Evolutionary conservation across 2,329 filamentous ascomycete genomes (phyloP).

Genomic region (Tolypocladium cylindrosporum): DNA sequence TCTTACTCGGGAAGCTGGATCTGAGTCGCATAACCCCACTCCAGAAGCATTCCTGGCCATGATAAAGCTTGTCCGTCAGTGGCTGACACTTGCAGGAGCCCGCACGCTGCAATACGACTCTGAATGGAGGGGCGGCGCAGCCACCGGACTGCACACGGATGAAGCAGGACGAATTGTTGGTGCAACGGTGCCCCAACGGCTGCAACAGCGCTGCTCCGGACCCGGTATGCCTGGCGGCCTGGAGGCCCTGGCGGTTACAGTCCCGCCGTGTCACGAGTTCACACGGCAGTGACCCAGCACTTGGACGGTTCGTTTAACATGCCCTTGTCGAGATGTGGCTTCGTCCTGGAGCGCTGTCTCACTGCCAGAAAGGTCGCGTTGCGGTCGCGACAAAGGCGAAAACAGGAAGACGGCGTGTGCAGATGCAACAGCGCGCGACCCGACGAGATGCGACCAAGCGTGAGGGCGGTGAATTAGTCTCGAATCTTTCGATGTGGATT

Average conservation of each 20-base stretch:
- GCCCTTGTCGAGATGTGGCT: background rate
- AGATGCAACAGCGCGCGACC: background rate
- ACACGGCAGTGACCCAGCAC: background rate
- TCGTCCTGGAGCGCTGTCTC: too few species aligned
- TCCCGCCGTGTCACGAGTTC: background rate
- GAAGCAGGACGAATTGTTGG: background rate
- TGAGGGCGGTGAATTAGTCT: background rate
- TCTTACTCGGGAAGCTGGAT: background rate
- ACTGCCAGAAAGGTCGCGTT: too few species aligned
- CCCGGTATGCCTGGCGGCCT: background rate
- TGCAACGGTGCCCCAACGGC: background rate
- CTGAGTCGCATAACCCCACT: background rate
- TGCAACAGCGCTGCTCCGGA: background rate
- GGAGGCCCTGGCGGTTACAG: background rate
- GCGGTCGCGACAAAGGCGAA: too few species aligned
- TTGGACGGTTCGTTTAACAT: background rate
- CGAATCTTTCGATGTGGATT: background rate
- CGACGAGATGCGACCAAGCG: background rate
- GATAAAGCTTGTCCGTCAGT: background rate
- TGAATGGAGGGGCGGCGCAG: background rate
- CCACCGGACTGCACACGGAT: background rate
- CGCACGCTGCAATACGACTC: background rate
- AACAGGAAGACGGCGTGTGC: too few species aligned
- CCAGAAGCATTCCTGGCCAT: too few species aligned
- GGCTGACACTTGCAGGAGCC: background rate